Conservation (phyloP, 1,284 basidiomycete genomes). For the Takashimella koratensis region DNA sequence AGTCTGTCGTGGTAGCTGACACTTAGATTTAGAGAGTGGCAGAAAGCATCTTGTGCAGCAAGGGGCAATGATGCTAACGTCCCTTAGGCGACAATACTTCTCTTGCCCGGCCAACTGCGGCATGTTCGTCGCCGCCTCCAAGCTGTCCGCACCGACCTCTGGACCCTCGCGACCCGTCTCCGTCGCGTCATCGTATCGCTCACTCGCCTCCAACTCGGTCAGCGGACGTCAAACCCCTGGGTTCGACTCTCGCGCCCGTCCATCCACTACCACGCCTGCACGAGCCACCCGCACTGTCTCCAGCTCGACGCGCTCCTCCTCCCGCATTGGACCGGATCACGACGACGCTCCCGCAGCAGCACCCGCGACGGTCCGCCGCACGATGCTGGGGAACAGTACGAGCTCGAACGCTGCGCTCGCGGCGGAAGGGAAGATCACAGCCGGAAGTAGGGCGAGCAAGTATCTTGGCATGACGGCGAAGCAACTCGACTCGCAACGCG, state of each 20-base stretch:
- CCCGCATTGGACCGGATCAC: constrained; percentile 6
- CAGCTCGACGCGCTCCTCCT: constrained; percentile 9
- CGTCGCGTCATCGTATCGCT: constrained; percentile 64
- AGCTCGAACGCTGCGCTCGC: constrained; percentile 35
- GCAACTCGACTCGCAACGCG: constrained; percentile 59
- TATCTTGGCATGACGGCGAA: constrained; percentile 71
- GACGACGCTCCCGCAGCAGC: constrained; percentile 16
- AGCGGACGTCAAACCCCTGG: constrained; percentile 58
- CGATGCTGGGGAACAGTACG: constrained; percentile 32
- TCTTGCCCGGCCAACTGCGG: constrained; percentile 78
- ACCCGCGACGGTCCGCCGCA: constrained; percentile 5
- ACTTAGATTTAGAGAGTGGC: neutral
- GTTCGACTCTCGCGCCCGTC: constrained; percentile 26
- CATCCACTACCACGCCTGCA: constrained; percentile 25
- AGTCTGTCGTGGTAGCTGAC: constrained; percentile 46
- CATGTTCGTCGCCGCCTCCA: constrained; percentile 79
- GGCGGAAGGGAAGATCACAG: constrained; percentile 59
- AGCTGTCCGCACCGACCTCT: constrained; percentile 68
- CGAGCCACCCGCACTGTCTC: constrained; percentile 27
- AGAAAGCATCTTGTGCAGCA: neutral
- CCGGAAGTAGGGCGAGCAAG: constrained; percentile 76
- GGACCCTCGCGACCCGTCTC: constrained; percentile 66
- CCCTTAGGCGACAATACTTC: constrained; percentile 75
- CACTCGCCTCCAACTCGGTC: constrained; percentile 30
- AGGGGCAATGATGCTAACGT: constrained; percentile 1